Evolutionary conservation across 1,139 yeast species (phyloP), one percentile per base, ranked within the genome.

Genomic region (Taphrina deformans): DNA sequence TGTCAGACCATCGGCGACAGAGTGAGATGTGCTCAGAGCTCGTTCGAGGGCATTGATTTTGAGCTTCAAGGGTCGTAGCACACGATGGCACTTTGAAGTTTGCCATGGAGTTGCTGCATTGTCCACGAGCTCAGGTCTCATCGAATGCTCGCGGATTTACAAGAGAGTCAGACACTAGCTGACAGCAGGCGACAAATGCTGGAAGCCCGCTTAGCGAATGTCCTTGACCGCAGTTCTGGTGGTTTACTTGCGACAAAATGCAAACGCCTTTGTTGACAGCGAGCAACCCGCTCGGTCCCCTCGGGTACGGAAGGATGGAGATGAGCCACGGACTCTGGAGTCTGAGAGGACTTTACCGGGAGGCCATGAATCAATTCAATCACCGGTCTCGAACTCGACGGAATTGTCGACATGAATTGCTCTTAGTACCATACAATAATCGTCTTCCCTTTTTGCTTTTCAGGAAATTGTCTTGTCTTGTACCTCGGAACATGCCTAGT

Each of bases 81-180:
- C 46, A 6, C 65, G 62, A 44, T 41, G 62, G 26, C 65, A 62
- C 45, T 62, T 62, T n/a, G 65, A 45, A 5, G 51, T 46, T 26
- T 29, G 50, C 65, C 65, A 65, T 18, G 65, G 62, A 29, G 55
- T 27, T 9, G 41, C 41, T n/a, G 41, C 41, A n/a, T n/a, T 29
- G 6, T 2, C 26, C 27, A 44, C 26, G 2, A 2, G 29, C 2
- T 44, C 29, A 24, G n/a, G 29, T 21, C 27, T 24, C 50, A 21
- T 10, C n/a, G n/a, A n/a, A n/a, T n/a, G n/a, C n/a, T n/a, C n/a
- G n/a, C n/a, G n/a, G n/a, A n/a, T n/a, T n/a, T n/a, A n/a, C n/a
- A n/a, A n/a, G n/a, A n/a, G n/a, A n/a, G n/a, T n/a, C n/a, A n/a
- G n/a, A n/a, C n/a, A n/a, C n/a, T n/a, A n/a, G n/a, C n/a, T n/a